Base-by-base conservation (phyloP, 306 rosid species). In the Fagus crenata region DNA sequence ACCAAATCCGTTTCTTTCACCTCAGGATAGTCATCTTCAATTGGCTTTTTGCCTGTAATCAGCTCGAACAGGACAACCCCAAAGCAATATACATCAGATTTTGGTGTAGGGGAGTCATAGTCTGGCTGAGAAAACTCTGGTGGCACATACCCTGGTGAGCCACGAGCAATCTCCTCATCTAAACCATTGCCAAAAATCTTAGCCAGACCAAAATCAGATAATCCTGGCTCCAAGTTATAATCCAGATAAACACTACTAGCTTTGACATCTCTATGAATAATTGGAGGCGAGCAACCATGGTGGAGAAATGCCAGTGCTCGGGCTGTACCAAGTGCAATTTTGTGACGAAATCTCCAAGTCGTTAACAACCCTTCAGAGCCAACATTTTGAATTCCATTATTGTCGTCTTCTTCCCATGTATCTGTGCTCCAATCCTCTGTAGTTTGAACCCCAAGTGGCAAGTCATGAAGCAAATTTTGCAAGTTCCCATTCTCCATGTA, bases 231-330 rank as follows among this genome's bases (percentile, higher is more conserved):
- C 72, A 95, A 85, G 74, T 92, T 87, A 78, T 88, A 88, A 40
- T 95, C 99, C 78, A 95, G 89, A 74, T 92, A 95, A 51, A 95
- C 97, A 64, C 97, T 95, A 84, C 97, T 92, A 73, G 97, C 99
- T 68, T 92, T 95, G 22, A 93, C 92, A 54, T 87, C 99, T 83
- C 96, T 87, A 22, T 96, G 99, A 49, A 90, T 93, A 54, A 96
- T 96, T 33, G 99, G 92, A 69, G 99, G 99, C 3, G 96, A 96
- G 71, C 99, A 96, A n/a, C 99, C 98, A 71, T 96, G 99, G 69
- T 96, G 99, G 61, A 96, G 86, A 86, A 91, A 96, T 4, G 98
- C 99, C 58, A 96, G 81, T 33, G 99, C 98, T 74, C 99, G 82
- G 0, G 99, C 99, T 0, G 91, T 89, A 14, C 99, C 97, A n/a